These are phyloP conservation scores for Rhodotorula paludigena DNA, from an alignment of 768 basidiomycete species.

Conservation along the genomic window DNA sequence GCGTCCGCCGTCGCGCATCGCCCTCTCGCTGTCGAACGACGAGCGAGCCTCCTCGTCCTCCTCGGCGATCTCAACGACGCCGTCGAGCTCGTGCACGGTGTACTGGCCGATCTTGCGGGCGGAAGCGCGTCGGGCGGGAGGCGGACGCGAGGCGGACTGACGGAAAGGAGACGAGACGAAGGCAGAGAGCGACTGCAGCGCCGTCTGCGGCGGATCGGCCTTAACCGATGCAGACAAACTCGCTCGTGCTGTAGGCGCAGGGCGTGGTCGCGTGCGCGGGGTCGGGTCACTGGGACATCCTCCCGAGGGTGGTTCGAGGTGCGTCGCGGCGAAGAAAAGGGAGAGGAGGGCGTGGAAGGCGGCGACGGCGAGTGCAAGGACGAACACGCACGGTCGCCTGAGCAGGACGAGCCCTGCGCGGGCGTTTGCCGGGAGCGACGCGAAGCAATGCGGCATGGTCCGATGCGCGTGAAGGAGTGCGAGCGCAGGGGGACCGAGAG, in stretches of 20 bases:
- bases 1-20: not conserved
- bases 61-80: conserved; percentile 8
- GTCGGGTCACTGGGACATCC: not conserved
- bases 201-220: not conserved
- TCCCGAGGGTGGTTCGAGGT: not conserved
- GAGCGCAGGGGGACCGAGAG: too few relatives aligned
- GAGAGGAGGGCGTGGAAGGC: not conserved
- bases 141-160: not conserved
- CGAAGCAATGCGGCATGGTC: not conserved
- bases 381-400: not conserved
- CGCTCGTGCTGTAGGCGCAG: not conserved
- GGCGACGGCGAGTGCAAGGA: not conserved
- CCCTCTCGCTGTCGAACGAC: not conserved
- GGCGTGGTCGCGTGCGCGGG: not conserved
- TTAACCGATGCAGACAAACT: not conserved
- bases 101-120: not conserved
- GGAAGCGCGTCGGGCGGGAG: conserved; percentile 4
- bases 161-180: conserved; percentile 7
- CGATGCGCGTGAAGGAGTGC: too few relatives aligned
- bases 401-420: not conserved
- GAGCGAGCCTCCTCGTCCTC: conserved; percentile 1
- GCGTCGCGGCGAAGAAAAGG: not conserved
- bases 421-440: not conserved
- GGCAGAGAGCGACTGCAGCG: not conserved
- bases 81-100: conserved; percentile 17